Base-by-base conservation (phyloP, 768 basidiomycete species). In the Candolleomyces efflorescens region DNA sequence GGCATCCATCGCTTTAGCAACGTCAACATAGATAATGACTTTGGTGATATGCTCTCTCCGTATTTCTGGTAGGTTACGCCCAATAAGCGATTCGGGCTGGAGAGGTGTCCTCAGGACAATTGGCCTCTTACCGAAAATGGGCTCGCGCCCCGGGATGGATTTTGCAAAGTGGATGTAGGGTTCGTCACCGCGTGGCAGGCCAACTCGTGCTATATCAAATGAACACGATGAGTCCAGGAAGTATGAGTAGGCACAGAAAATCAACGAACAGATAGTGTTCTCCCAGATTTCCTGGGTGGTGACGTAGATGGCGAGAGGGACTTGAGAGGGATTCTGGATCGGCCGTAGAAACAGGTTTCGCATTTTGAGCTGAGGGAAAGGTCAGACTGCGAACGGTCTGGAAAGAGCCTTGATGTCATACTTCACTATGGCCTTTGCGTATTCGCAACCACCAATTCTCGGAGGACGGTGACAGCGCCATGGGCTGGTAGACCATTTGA, bases 61-160 rank as follows among this genome's bases (percentile, higher is more conserved):
- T 4, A 53, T 37, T 20, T 53, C 51, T 38, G 51, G 51, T 37
- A 53, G 51, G 36, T 17, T 32, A 18, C 51, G 51, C 18, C 37
- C 36, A 5, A 9, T 20, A 20, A 53, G 37, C 51, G 51, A 37
- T 20, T 26, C 36, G 36, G 36, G 37, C 39, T 18, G 36, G 37
- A 6, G 32, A 11, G 51, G 51, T 37, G 20, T 53, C 36, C 37
- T 39, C 36, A 22, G 36, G 51, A 38, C 32, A 39, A 12, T 18
- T 10, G 51, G 51, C 37, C 23, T 53, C 51, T 53, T 53, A 38
- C 51, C 51, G 37, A 53, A 37, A n/a, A 53, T 53, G n/a, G 32
- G 51, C 37, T 53, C 51, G 51, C 51, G 51, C 20, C 51, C 37
- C 7, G 51, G 51, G 22, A 53, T 53, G 51, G 17, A 32, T 15